A percentile compares a stretch with the other conserved stretches of the same genome.
Evolutionary conservation across 1,284 basidiomycete species (phyloP).

Genomic region (Coniferiporia sulphurascens): DNA sequence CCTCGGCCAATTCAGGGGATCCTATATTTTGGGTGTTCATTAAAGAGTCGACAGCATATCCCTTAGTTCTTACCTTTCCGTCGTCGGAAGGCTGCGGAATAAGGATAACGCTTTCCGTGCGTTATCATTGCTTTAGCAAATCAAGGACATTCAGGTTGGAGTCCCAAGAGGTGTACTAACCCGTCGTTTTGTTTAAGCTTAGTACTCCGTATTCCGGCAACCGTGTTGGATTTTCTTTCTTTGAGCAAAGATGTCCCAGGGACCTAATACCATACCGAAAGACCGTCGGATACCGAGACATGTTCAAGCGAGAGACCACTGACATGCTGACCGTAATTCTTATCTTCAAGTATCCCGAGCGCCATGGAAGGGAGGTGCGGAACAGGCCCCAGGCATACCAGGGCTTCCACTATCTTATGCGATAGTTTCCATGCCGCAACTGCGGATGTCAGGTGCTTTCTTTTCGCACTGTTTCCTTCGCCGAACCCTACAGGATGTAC

Average conservation of each 20-base stretch:
- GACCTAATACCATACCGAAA: background rate
- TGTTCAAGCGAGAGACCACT: background rate
- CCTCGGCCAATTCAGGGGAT: conserved; percentile 15
- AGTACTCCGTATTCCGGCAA: background rate
- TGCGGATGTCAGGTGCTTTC: too few relatives aligned
- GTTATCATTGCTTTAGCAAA: background rate
- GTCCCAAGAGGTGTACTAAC: background rate
- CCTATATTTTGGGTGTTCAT: background rate
- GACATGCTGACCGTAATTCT: conserved; percentile 11
- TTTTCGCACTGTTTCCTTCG: too few relatives aligned
- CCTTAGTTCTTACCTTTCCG: conserved; percentile 3
- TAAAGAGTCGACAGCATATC: too few relatives aligned
- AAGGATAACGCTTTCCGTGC: conserved; percentile 3
- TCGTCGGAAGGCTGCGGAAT: conserved; percentile 16
- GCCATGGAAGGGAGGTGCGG: conserved; percentile 3
- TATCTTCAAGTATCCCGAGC: conserved; percentile 13
- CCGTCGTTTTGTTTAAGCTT: background rate
- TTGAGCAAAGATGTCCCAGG: conserved; percentile 16
- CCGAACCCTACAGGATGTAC: too few relatives aligned
- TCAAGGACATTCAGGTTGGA: too few relatives aligned
- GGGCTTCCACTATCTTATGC: background rate
- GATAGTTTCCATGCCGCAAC: background rate
- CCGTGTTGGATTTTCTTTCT: background rate
- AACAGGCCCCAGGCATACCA: background rate
- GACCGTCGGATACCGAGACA: background rate